Conservation (phyloP, 768 basidiomycete genomes). For the Psilocybe tampanensis region DNA sequence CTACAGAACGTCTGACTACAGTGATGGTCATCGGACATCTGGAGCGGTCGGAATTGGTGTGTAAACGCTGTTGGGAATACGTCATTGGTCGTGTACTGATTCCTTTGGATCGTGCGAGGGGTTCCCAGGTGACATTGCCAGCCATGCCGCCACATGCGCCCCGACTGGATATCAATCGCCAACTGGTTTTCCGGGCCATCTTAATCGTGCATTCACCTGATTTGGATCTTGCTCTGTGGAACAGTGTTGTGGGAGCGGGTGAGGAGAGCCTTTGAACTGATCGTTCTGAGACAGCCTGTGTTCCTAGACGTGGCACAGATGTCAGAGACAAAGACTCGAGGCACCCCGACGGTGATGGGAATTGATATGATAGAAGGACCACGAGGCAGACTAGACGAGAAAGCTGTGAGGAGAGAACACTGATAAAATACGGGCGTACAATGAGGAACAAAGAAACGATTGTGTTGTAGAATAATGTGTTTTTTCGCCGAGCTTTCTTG, state of each 20-base stretch:
- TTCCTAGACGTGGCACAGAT: neutral
- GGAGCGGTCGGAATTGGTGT: slow-evolving; percentile 46
- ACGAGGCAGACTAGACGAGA: slow-evolving; percentile 10
- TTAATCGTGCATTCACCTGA: slow-evolving; percentile 49
- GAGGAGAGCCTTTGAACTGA: slow-evolving; percentile 4
- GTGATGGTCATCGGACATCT: slow-evolving; percentile 62
- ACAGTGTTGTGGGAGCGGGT: slow-evolving; percentile 26
- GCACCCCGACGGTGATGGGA: slow-evolving; percentile 2
- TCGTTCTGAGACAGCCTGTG: neutral
- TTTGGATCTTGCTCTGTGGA: slow-evolving; percentile 51
- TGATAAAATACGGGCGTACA: neutral
- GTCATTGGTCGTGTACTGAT: neutral
- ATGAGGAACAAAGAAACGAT: neutral
- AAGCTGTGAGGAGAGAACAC: no score
- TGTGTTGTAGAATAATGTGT: no score
- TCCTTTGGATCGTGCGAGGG: slow-evolving; percentile 3
- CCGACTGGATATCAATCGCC: slow-evolving; percentile 41
- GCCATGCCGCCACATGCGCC: slow-evolving; percentile 41
- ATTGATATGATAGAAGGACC: slow-evolving; percentile 7
- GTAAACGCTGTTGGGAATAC: neutral
- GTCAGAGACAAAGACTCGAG: neutral
- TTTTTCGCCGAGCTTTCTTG: no score
- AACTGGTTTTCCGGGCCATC: slow-evolving; percentile 56
- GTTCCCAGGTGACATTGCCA: slow-evolving; percentile 41
- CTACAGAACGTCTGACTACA: slow-evolving; percentile 49